A percentile compares a stretch with the other conserved stretches of the same genome.
Evolutionary conservation across 306 rosid genomes (phyloP).

Genomic region (Sesbania bispinosa): DNA sequence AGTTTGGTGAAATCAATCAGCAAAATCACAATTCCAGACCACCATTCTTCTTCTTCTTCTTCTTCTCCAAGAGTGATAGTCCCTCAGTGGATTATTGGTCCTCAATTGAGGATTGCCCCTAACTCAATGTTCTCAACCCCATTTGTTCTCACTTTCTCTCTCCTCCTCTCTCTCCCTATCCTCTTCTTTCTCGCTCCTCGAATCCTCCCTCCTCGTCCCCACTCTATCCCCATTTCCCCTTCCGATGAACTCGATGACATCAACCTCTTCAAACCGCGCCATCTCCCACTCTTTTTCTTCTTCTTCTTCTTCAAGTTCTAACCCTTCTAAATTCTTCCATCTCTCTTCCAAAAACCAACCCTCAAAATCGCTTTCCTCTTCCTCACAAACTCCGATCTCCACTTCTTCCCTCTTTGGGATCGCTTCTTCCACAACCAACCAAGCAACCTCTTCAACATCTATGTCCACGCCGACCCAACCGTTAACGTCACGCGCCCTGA

Average conservation of each 20-base stretch:
- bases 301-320: conserved; percentile 31
- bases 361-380: conserved; percentile 91
- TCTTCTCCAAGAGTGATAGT: neutral
- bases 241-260: conserved; percentile 72
- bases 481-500: conserved; percentile 62
- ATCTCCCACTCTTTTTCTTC: conserved; percentile 21
- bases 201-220: conserved; percentile 48
- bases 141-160: conserved; percentile 54
- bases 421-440: conserved; percentile 48
- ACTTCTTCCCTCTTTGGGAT: conserved; percentile 69
- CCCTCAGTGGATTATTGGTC: neutral
- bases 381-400: conserved; percentile 85
- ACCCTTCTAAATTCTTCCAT: conserved; percentile 53
- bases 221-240: conserved; percentile 44
- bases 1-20: too few species aligned
- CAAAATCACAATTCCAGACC: conserved; percentile 50
- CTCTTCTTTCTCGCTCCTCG: conserved; percentile 67
- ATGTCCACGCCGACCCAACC: conserved; percentile 80
- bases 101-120: conserved; percentile 25
- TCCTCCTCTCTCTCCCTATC: conserved; percentile 72
- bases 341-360: conserved; percentile 60
- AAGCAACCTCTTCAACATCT: conserved; percentile 53
- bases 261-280: conserved; percentile 70
- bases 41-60: neutral
- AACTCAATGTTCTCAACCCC: conserved; percentile 71